A percentile compares a stretch with the other conserved stretches of the same genome.
Conservation (phyloP, 2,329 filamentous ascomycete species). For the Verruconis gallopava region DNA sequence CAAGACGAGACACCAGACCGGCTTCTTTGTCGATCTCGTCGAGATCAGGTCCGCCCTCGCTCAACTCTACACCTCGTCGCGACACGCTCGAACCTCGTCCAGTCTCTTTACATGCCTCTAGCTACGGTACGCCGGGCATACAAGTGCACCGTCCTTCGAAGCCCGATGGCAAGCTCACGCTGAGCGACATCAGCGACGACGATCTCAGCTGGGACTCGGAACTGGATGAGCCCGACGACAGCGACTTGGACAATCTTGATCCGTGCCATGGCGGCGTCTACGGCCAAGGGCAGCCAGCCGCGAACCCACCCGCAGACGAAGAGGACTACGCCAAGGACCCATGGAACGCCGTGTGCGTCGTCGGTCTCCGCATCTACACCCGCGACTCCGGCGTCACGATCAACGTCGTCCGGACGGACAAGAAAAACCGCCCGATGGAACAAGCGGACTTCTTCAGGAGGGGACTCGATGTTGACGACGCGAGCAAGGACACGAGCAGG, state of each 20-base stretch:
- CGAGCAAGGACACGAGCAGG: constrained; percentile 20
- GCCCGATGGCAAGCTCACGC: constrained; percentile 2
- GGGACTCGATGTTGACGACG: constrained; percentile 26
- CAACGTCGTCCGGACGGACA: constrained; percentile 34
- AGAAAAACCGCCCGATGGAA: constrained; percentile 15
- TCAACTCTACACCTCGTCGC: constrained; percentile 1
- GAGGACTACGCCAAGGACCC: constrained; percentile 37
- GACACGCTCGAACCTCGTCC: constrained; percentile 5
- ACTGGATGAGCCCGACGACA: constrained; percentile 20
- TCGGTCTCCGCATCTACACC: constrained; percentile 45
- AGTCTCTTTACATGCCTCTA: background rate
- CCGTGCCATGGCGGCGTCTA: background rate
- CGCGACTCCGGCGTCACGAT: constrained; percentile 39
- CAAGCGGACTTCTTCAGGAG: constrained; percentile 17
- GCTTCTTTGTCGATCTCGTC: constrained; percentile 4
- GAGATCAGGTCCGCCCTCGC: background rate
- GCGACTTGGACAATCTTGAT: constrained; percentile 1
- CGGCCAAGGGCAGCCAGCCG: background rate
- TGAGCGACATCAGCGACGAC: constrained; percentile 22
- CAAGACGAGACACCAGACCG: constrained; percentile 3
- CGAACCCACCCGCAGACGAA: constrained; percentile 21
- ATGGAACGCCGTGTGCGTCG: constrained; percentile 49
- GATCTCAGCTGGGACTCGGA: constrained; percentile 29
- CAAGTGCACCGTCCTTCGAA: constrained; percentile 6
- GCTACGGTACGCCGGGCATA: constrained; percentile 7